phyloP scores from a whole-genome alignment of 2,329 filamentous ascomycete species.

The Epichloe bromicola region DNA sequence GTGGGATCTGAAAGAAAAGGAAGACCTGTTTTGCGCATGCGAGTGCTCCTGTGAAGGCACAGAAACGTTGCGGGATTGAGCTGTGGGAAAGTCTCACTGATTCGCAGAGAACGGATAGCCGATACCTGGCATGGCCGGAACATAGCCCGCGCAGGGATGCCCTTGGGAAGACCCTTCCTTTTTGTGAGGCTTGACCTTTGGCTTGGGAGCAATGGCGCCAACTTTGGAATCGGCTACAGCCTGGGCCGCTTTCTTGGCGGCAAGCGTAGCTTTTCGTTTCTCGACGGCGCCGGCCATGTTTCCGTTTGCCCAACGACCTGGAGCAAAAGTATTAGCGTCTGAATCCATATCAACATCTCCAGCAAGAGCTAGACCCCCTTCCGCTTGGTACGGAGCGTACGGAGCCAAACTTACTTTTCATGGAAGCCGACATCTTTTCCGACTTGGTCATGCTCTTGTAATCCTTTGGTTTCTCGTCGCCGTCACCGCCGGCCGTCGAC shows the following conservation, averaged over 20 bases:
- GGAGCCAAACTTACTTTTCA: constrained; percentile 40
- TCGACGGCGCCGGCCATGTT: constrained; percentile 48
- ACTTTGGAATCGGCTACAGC: constrained; percentile 25
- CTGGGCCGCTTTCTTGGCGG: constrained; percentile 42
- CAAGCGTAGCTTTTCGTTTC: constrained; percentile 46
- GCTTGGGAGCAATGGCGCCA: constrained; percentile 25
- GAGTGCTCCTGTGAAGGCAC: too few relatives aligned
- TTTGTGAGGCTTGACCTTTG: constrained; percentile 22
- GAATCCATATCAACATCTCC: constrained; percentile 4
- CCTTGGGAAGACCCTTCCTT: constrained; percentile 15
- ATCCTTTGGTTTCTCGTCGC: constrained; percentile 34
- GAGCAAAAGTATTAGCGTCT: constrained; percentile 9
- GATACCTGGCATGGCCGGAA: constrained; percentile 16
- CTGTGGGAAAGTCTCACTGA: neutral
- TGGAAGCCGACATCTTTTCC: constrained; percentile 53
- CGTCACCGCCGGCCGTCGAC: constrained; percentile 16
- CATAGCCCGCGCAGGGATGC: neutral
- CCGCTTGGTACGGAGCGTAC: neutral
- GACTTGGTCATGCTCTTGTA: constrained; percentile 51
- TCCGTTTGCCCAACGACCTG: constrained; percentile 47
- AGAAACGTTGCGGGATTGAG: neutral
- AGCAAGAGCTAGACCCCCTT: neutral
- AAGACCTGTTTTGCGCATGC: too few relatives aligned
- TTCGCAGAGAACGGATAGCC: constrained; percentile 14
- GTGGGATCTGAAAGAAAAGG: too few relatives aligned